Evolutionary conservation across 2,329 filamentous ascomycete genomes (phyloP).

Genomic region (Botryotinia calthae): DNA sequence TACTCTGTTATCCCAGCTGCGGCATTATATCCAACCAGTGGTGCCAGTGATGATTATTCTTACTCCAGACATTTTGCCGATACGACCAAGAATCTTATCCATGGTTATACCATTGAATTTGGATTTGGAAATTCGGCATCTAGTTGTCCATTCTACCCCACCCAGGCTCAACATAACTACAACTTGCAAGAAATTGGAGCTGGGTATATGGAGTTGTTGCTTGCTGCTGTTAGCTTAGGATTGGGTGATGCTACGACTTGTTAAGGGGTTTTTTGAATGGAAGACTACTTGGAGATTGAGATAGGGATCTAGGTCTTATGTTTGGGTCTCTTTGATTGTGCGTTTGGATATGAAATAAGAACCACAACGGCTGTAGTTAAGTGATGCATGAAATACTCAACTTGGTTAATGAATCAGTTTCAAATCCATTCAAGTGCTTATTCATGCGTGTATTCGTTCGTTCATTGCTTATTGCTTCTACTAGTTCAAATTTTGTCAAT

Average conservation of each 20-base stretch:
- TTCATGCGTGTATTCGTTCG: neutral
- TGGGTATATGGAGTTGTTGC: slow-evolving; percentile 49
- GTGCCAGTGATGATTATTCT: slow-evolving; percentile 48
- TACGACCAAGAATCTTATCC: slow-evolving; percentile 41
- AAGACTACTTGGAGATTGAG: neutral
- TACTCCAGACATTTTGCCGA: slow-evolving; percentile 46
- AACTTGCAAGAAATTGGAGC: slow-evolving; percentile 47
- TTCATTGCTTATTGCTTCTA: neutral
- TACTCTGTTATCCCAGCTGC: slow-evolving; percentile 44
- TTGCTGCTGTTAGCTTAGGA: slow-evolving; percentile 24
- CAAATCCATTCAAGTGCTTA: neutral
- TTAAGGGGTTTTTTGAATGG: slow-evolving; percentile 17
- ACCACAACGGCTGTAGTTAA: too few relatives aligned
- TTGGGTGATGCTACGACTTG: slow-evolving; percentile 18
- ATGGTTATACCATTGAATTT: slow-evolving; percentile 49
- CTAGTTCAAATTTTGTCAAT: neutral
- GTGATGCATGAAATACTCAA: neutral
- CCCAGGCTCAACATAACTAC: slow-evolving; percentile 43
- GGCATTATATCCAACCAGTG: slow-evolving; percentile 47
- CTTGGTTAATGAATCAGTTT: neutral
- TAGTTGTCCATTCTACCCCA: slow-evolving; percentile 47
- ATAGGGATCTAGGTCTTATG: neutral
- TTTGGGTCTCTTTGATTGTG: neutral
- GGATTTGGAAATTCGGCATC: slow-evolving; percentile 39
- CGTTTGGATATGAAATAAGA: neutral